A percentile compares a stretch with the other conserved stretches of the same genome.
phyloP scores from a whole-genome alignment of 441 rosid genomes.

The Metrosideros polymorpha region DNA sequence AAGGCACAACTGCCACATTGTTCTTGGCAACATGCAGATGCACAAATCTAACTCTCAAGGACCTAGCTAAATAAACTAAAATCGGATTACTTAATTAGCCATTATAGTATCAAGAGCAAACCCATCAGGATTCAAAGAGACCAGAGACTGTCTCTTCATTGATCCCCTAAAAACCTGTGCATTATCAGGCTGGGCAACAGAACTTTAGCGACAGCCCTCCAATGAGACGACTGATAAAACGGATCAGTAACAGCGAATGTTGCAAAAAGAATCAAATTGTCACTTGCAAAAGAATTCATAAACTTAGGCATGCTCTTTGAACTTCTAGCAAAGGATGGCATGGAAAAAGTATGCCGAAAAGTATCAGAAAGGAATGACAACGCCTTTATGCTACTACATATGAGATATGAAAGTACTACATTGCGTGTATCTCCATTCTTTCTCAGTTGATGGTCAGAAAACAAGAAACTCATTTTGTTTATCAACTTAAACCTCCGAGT shows the following conservation, averaged over 20 bases:
- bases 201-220: background rate
- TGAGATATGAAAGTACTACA: background rate
- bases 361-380: background rate
- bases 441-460: background rate
- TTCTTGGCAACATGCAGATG: background rate
- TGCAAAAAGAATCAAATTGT: background rate
- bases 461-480: background rate
- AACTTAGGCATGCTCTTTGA: background rate
- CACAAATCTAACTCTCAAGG: background rate
- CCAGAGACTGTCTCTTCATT: background rate
- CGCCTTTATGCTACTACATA: background rate
- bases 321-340: background rate
- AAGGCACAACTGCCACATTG: background rate
- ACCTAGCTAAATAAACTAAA: background rate
- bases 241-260: background rate
- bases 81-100: background rate
- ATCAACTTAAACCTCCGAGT: background rate
- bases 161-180: background rate
- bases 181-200: background rate
- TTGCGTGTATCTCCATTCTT: background rate
- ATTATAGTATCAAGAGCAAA: background rate
- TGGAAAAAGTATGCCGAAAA: background rate
- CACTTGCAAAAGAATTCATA: background rate
- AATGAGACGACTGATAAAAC: background rate
- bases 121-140: background rate